Base-by-base conservation (phyloP, 208 protist species). In the Acanthamoeba triangularis region DNA sequence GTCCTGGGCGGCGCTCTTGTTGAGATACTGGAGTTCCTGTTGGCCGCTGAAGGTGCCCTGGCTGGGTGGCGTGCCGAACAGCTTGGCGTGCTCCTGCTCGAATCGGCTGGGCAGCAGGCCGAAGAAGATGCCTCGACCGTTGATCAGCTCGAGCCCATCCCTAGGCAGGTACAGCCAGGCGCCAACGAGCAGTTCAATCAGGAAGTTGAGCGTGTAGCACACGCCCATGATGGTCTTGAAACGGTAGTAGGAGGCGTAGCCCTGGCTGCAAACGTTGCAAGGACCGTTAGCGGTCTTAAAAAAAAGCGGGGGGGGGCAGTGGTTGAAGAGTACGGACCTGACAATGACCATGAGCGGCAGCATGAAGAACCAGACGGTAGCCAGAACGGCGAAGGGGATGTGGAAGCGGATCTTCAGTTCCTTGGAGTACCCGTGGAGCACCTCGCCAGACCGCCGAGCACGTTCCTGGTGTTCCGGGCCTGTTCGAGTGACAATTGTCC, bases 361-460 rank as follows among this genome's bases (percentile, higher is more conserved):
- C 69, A 78, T 78, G 69, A 78, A n/a, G 69, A 78, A 78, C 69
- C 69, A 78, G 30, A 78, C 11, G 69, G 33, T 44, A n/a, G 33
- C 69, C 11, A 78, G 69, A 18, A 30, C 20, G 30, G 20, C 7
- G 37, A 78, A 78, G 69, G 69, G 69, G n/a, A 78, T 37, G 69
- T 78, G n/a, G 69, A 78, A 78, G 69, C 69, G 69, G 16, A 78
- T 30, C 69, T 78, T 78, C 13, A 44, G 4, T 14, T 78, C 69
- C 69, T 78, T 78, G n/a, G 69, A 78, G 69, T 78, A 78, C 7
- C 69, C 69, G n/a, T 78, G n/a, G 69, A 78, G 69, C 69, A 78
- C 69, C n/a, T 78, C 69, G 14, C 69, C 69, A 8, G 69, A 78
- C 30, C 69, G 7, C 23, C 69, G 25, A 6, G 69, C 69, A n/a